Evolutionary conservation across 345 rosid species (phyloP).

Genomic region (Heritiera littoralis): DNA sequence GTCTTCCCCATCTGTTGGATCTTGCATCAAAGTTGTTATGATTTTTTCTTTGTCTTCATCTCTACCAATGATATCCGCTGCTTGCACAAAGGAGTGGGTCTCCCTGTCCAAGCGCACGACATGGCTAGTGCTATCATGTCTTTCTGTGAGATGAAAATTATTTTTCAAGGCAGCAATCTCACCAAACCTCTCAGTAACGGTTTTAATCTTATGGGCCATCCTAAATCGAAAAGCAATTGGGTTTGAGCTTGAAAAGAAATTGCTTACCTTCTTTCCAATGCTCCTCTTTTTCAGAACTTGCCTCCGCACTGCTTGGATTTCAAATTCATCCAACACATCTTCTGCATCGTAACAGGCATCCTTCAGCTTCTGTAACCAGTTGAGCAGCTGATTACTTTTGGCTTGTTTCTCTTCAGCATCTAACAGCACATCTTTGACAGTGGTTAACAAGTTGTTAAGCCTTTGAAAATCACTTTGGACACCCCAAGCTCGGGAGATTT

Average conservation of each 20-base stretch:
- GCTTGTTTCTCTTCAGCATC: too few relatives aligned
- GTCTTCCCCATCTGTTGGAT: too few relatives aligned
- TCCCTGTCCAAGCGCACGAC: background rate
- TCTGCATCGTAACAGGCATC: background rate
- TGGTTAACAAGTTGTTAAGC: too few relatives aligned
- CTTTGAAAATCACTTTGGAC: too few relatives aligned
- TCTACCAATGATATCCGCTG: too few relatives aligned
- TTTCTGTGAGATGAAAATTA: background rate
- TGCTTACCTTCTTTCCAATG: background rate
- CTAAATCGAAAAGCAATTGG: background rate
- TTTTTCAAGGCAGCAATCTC: background rate
- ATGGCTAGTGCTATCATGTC: background rate
- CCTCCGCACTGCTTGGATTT: background rate
- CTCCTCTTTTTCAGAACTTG: background rate
- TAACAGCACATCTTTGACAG: too few relatives aligned
- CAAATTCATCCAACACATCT: slow-evolving; percentile 2
- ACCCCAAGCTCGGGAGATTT: too few relatives aligned
- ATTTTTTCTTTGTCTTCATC: too few relatives aligned
- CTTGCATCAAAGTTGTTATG: too few relatives aligned
- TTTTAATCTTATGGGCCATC: background rate
- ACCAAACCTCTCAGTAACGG: background rate
- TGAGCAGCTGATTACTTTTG: too few relatives aligned
- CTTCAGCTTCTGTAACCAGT: too few relatives aligned
- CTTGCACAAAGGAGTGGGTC: too few relatives aligned
- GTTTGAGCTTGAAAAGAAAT: background rate